Evolutionary conservation across 192 early-diverging fungal genomes (phyloP), one percentile per base, ranked within the genome.

Genomic region (Dispira simplex): DNA sequence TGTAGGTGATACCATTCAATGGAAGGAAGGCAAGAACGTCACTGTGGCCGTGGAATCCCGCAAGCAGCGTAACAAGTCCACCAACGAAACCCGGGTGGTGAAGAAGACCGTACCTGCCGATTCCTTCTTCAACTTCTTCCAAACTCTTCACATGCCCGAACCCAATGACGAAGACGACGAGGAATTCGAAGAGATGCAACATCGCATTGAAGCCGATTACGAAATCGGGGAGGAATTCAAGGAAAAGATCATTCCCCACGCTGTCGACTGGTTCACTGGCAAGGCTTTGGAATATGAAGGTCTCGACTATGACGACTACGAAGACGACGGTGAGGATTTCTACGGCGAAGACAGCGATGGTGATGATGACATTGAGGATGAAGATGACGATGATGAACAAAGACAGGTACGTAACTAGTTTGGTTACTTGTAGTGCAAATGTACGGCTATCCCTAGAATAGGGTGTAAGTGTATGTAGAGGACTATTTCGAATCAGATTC

Each of bases 51-150:
- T 96, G 63, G 94, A 99, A 79, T 88, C 92, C 75, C 95, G 93
- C 83, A 98, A 93, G 78, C 97, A 99, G 82, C 91, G 95, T 62
- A 92, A 96, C 81, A 97, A 95, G 83, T 87, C 85, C 63, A 93
- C 93, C 66, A 99, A 97, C 85, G 92, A 97, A 83, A 94, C 91
- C 46, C 91, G 97, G 48, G 85, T 93, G 39, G 89, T 98, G 72
- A 99, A 96, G 85, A 91, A 88, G 69, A 93, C 91, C 44, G 92
- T 98, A 43, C 95, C 91, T 25, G 83, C 89, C 43, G 91, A 92
- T 63, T 93, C 94, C 62, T 99, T 99, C 85, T 99, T 99, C 83
- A 83, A 79, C 58, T 98, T 98, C 85, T 99, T 99, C 77, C 82
- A 70, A 32, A 81, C 77, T 28, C 83, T 88, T 14, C 83, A 87